Conservation (phyloP, 2,329 filamentous ascomycete species). For the Phaeosphaeriaceae sp. region DNA sequence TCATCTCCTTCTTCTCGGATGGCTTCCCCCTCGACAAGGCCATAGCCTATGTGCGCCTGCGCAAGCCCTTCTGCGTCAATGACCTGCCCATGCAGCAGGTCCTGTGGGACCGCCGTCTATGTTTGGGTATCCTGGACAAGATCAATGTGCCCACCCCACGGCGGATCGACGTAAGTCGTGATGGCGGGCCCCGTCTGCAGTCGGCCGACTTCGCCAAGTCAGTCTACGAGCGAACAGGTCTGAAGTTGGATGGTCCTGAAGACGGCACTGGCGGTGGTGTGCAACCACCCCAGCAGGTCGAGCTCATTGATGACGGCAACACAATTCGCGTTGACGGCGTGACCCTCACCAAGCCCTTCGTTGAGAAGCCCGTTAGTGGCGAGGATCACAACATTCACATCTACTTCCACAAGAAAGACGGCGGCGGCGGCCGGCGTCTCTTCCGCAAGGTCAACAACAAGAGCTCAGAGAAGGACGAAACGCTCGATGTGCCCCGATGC, state of each 20-base stretch:
- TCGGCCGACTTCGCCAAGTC: constrained; percentile 81
- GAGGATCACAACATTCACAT: constrained; percentile 99
- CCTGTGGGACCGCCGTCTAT: constrained; percentile 92
- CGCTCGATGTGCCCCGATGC: constrained; percentile 76
- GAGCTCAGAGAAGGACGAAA: constrained; percentile 90
- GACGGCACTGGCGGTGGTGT: constrained; percentile 69
- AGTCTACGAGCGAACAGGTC: constrained; percentile 79
- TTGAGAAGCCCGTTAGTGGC: constrained; percentile 97
- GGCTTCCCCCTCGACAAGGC: constrained; percentile 97
- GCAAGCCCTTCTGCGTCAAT: constrained; percentile 97
- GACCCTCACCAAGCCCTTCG: constrained; percentile 87
- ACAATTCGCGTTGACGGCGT: constrained; percentile 86
- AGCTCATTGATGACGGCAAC: constrained; percentile 89
- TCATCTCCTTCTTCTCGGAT: constrained; percentile 98
- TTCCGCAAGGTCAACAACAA: constrained; percentile 99
- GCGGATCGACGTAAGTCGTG: constrained; percentile 87
- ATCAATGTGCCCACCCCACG: constrained; percentile 89
- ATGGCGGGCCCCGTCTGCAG: constrained; percentile 83
- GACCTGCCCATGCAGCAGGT: constrained; percentile 97
- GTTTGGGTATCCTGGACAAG: constrained; percentile 84
- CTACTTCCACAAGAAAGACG: constrained; percentile 87
- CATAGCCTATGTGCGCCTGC: constrained; percentile 89
- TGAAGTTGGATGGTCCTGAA: constrained; percentile 74
- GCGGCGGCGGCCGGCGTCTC: constrained; percentile 87
- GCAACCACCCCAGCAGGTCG: constrained; percentile 69